These are phyloP conservation scores for Lactarius quietus DNA, from an alignment of 768 basidiomycete species.

Conservation along the genomic window DNA sequence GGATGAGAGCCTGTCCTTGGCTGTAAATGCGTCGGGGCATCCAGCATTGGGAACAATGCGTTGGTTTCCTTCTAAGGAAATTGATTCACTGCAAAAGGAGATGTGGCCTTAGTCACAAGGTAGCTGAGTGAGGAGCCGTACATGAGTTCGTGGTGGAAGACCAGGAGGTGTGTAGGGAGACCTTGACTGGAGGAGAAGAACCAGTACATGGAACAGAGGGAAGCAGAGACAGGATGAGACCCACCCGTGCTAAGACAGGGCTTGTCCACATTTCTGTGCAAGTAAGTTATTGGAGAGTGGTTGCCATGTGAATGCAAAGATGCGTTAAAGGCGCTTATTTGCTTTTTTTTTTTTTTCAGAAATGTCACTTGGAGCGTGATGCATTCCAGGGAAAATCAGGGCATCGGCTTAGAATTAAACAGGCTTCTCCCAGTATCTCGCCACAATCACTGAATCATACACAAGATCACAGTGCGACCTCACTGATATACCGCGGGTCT, in stretches of 20 bases:
- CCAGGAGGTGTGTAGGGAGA: conserved; percentile 39
- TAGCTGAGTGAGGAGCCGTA: background rate
- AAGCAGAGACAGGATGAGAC: conserved; percentile 8
- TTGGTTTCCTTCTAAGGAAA: conserved; percentile 67
- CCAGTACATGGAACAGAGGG: background rate
- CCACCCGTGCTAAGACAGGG: background rate
- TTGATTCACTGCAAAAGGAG: conserved; percentile 61
- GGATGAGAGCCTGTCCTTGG: conserved; percentile 38
- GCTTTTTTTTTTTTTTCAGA: too few relatives aligned
- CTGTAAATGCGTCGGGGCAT: conserved; percentile 43
- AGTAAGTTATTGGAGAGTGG: too few relatives aligned
- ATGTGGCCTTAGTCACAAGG: conserved; percentile 1
- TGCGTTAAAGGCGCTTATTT: too few relatives aligned
- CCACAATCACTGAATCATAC: too few relatives aligned
- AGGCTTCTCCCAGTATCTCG: too few relatives aligned
- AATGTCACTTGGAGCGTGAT: too few relatives aligned
- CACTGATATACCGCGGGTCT: too few relatives aligned
- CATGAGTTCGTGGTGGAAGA: conserved; percentile 27
- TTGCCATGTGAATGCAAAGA: too few relatives aligned
- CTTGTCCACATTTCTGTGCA: conserved; percentile 1
- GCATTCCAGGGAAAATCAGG: too few relatives aligned
- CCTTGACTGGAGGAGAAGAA: conserved; percentile 35
- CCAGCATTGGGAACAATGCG: conserved; percentile 74
- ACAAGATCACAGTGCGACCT: too few relatives aligned
- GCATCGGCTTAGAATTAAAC: too few relatives aligned